Base-by-base conservation (phyloP, 164 flowering plant species). In the Tinospora cordifolia region DNA sequence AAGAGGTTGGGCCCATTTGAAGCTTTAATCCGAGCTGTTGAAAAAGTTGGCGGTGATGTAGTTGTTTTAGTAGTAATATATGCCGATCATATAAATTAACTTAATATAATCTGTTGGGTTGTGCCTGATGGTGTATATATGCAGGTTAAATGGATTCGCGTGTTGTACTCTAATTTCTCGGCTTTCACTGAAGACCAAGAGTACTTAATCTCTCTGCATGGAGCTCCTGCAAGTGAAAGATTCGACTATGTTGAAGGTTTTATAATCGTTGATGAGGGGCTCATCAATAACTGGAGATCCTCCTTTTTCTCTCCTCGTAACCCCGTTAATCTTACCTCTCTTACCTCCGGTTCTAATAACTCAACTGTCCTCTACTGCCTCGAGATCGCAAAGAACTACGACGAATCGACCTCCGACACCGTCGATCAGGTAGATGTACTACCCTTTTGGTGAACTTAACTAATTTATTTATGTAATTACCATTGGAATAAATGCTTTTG, bases 171-270 rank as follows among this genome's bases (percentile, higher is more conserved):
- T 25, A 81, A 88, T 72, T 92, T 94, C 75, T 58, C 85, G 17
- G 72, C 81, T 9, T 94, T 94, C 75, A 92, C 93, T 2, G 71
- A 71, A 6, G 98, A 94, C 74, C 99, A 94, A 69, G 99, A 94
- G 75, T 83, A 85, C 49, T 80, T 94, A 12, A 94, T 90, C 57
- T 92, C 99, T 4, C 74, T 88, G 76, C 89, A 88, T 75, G 87
- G 77, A 8, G 30, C 75, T 10, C 79, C 87, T 8, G 11, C 77
- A 0, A 59, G 69, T 59, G 77, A 83, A 26, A 87, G 81, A 72
- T 94, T 94, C 76, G 98, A 92, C 71, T 94, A 94, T 70, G 86
- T 94, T 0, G 99, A 94, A 72, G 99, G 99, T 19, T 94, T 90
- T 67, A 94, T 94, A 2, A 90, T 92, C 14, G 97, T 89, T 0